Evolutionary conservation across 2,329 filamentous ascomycete species (phyloP), one percentile per base, ranked within the genome.

Genomic region (Trichocomaceae sp.): DNA sequence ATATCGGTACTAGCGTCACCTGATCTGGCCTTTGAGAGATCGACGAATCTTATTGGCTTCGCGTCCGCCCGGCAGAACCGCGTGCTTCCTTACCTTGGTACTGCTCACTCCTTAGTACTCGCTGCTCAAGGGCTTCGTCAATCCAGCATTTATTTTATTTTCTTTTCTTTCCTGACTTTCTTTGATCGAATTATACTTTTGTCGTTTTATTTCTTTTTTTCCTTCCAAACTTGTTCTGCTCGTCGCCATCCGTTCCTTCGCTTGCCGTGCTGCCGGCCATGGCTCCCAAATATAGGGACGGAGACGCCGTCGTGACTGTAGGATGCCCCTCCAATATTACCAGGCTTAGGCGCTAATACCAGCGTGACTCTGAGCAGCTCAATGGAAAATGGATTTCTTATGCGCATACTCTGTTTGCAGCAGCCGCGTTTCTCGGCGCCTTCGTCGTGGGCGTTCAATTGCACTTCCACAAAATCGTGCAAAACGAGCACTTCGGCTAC

Each of bases 401-500:
- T 82, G 73, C 83, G 61, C 93, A 99, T 75, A 99, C 93, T 8
- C 72, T 79, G 47, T 76, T 88, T 62, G 93, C 90, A 57, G 97
- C 96, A 71, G 57, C 69, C 39, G 91, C 92, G 55, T 97, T 97
- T 68, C 61, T 95, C 60, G 90, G 89, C 68, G 92, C 92, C 57
- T 78, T 97, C 61, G 70, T 92, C 54, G 84, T 95, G 58, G 92
- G 92, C 61, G 77, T 85, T 54, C 81, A 79, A 54, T 80, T 99
- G 48, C 93, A 99, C 75, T 97, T 93, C 75, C 83, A 87, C 68
- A 99, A 99, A 77, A 99, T 99, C 63, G 93, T 99, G 54, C 80
- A 96, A 73, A 99, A 99, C 74, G 90, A 99, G 73, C 88, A 91
- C 76, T 95, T 90, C 72, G 90, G 90, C 63, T 96, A 95, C 68